phyloP scores from a whole-genome alignment of 2,329 filamentous ascomycete genomes.

The Scedosporium boydii region DNA sequence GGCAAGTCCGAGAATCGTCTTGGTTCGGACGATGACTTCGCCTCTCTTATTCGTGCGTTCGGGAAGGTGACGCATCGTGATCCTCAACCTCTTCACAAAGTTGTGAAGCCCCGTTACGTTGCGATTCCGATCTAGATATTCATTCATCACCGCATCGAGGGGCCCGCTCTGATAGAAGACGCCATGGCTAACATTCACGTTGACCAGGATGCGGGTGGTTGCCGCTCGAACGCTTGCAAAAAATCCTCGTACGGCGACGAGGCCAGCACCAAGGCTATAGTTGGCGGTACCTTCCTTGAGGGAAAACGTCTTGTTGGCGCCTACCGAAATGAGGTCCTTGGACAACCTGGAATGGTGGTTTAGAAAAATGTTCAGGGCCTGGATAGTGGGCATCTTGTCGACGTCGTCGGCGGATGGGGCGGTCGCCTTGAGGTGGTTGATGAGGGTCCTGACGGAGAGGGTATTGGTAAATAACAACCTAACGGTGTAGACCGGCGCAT shows the following conservation, averaged over 20 bases:
- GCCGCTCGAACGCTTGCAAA: conserved; percentile 45
- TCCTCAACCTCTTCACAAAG: conserved; percentile 27
- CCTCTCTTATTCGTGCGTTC: conserved; percentile 20
- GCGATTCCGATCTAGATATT: neutral
- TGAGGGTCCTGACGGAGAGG: conserved; percentile 15
- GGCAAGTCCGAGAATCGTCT: conserved; percentile 26
- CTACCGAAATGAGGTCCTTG: conserved; percentile 28
- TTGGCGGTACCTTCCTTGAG: neutral
- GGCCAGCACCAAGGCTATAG: conserved; percentile 16
- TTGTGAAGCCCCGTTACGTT: conserved; percentile 15
- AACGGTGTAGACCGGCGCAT: conserved; percentile 13
- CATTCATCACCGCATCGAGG: conserved; percentile 13
- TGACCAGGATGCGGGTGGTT: conserved; percentile 44
- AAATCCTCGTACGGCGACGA: conserved; percentile 36
- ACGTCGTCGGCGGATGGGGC: conserved; percentile 11
- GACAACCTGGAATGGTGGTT: conserved; percentile 32
- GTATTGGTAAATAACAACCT: conserved; percentile 15
- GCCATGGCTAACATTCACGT: conserved; percentile 44
- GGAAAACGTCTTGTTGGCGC: conserved; percentile 39
- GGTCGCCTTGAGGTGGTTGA: conserved; percentile 18
- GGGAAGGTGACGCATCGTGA: conserved; percentile 28
- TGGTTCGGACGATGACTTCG: conserved; percentile 24
- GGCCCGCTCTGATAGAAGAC: conserved; percentile 29
- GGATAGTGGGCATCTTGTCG: conserved; percentile 13
- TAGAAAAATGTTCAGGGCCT: conserved; percentile 42